Percentiles rank a stretch among this genome's conserved stretches.
Evolutionary conservation across 371 early-diverging fungal species (phyloP).

Genomic region (Mucor lusitanicus): DNA sequence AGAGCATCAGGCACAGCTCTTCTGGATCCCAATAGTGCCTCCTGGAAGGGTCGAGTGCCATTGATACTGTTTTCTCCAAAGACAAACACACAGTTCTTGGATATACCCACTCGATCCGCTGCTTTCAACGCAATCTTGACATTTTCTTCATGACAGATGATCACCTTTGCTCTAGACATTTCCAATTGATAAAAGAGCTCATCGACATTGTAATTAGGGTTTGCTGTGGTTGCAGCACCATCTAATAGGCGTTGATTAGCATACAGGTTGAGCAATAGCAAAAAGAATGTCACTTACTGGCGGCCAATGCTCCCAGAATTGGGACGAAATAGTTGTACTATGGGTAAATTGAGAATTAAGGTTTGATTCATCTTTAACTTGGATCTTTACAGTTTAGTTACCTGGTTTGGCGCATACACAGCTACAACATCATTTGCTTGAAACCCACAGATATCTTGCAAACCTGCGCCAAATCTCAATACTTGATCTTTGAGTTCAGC

Average conservation of each 20-base stretch:
- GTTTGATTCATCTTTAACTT: background rate
- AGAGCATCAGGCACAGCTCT: slow-evolving; percentile 20
- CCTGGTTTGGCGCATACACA: slow-evolving; percentile 72
- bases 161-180: slow-evolving; percentile 63
- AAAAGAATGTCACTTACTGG: slow-evolving; percentile 18
- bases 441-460: slow-evolving; percentile 59
- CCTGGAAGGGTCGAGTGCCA: slow-evolving; percentile 43
- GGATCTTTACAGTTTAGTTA: background rate
- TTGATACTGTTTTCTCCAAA: slow-evolving; percentile 55
- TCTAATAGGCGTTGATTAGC: slow-evolving; percentile 5
- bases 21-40: slow-evolving; percentile 8
- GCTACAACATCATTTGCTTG: slow-evolving; percentile 72
- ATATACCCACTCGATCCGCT: slow-evolving; percentile 57
- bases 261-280: background rate
- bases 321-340: slow-evolving; percentile 46
- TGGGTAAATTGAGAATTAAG: background rate
- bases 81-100: slow-evolving; percentile 52
- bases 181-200: slow-evolving; percentile 76
- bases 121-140: slow-evolving; percentile 57
- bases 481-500: slow-evolving; percentile 58
- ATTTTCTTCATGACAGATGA: slow-evolving; percentile 55
- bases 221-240: slow-evolving; percentile 70
- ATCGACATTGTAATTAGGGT: slow-evolving; percentile 72
- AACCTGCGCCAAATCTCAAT: slow-evolving; percentile 70
- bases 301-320: slow-evolving; percentile 41